Conservation (phyloP, 208 protist species). For the Phytomonas sp. region DNA sequence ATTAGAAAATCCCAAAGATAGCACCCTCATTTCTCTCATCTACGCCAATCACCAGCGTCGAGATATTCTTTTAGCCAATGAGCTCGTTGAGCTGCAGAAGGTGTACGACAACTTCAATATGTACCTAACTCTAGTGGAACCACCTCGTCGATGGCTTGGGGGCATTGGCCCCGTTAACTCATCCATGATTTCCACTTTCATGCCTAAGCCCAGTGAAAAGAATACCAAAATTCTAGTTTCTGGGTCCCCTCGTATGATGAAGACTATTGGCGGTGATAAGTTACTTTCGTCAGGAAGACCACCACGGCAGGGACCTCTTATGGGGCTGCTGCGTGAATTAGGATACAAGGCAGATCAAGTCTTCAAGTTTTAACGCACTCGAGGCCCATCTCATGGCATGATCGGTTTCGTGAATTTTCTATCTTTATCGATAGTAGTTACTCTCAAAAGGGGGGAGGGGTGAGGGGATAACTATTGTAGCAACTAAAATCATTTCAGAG, state of each 20-base stretch:
- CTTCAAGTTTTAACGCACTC: conserved; percentile 66
- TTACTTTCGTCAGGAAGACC: conserved; percentile 40
- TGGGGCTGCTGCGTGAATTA: conserved; percentile 55
- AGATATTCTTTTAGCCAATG: conserved; percentile 87
- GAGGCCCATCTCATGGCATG: background rate
- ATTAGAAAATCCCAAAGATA: conserved; percentile 71
- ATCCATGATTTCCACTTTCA: conserved; percentile 74
- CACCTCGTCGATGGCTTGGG: conserved; percentile 66
- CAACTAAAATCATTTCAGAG: background rate
- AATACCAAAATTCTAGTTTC: conserved; percentile 77
- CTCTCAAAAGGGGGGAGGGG: background rate
- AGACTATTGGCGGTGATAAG: conserved; percentile 81
- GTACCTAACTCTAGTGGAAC: conserved; percentile 78
- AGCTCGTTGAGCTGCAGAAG: conserved; percentile 77
- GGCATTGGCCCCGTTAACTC: conserved; percentile 74
- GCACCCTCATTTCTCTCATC: conserved; percentile 79
- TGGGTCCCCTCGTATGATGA: conserved; percentile 81
- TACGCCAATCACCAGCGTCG: conserved; percentile 82
- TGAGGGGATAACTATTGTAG: background rate
- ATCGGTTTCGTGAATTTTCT: background rate
- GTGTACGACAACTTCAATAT: conserved; percentile 83
- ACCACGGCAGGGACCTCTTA: conserved; percentile 59
- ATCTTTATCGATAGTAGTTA: conserved; percentile 2
- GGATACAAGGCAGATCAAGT: conserved; percentile 77
- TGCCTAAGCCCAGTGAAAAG: conserved; percentile 64